A percentile compares a stretch with the other conserved stretches of the same genome.
phyloP scores from a whole-genome alignment of 23 red algal species.

The Agarophyton chilense region DNA sequence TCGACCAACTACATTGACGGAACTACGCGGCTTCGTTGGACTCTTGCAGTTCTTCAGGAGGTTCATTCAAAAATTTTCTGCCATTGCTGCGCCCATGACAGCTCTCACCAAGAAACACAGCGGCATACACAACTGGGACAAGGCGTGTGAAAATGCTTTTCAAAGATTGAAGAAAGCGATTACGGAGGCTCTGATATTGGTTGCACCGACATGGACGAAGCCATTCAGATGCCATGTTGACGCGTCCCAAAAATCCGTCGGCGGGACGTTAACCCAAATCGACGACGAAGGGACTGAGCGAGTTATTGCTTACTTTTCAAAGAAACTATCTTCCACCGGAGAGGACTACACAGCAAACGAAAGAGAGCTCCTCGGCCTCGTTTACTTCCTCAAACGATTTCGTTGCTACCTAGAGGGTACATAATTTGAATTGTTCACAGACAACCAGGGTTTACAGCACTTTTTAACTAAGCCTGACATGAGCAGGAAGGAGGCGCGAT shows the following conservation, averaged over 20 bases:
- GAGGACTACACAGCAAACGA: constrained; percentile 19
- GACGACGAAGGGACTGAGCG: background rate
- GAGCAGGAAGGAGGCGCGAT: constrained; percentile 1
- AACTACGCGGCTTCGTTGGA: constrained; percentile 15
- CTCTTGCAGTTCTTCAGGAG: constrained; percentile 28
- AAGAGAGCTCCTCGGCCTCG: constrained; percentile 21
- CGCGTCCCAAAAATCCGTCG: constrained; percentile 1
- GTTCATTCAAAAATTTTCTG: constrained; percentile 21
- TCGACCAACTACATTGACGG: background rate
- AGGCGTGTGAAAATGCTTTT: background rate
- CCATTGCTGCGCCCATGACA: constrained; percentile 8
- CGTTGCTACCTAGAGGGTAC: constrained; percentile 25
- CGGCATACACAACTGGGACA: background rate
- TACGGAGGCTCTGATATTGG: constrained; percentile 6
- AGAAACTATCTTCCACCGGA: constrained; percentile 14
- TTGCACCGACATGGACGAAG: constrained; percentile 16
- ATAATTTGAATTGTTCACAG: constrained; percentile 38
- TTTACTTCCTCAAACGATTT: constrained; percentile 16
- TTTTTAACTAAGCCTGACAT: constrained; percentile 10
- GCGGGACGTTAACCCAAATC: constrained; percentile 5
- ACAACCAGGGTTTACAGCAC: constrained; percentile 25
- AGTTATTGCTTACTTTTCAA: constrained; percentile 9
- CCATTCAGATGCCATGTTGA: constrained; percentile 26
- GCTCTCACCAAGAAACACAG: constrained; percentile 29
- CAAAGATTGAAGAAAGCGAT: constrained; percentile 5